Conservation (phyloP, 2,329 filamentous ascomycete genomes). For the Gyromitra esculenta region DNA sequence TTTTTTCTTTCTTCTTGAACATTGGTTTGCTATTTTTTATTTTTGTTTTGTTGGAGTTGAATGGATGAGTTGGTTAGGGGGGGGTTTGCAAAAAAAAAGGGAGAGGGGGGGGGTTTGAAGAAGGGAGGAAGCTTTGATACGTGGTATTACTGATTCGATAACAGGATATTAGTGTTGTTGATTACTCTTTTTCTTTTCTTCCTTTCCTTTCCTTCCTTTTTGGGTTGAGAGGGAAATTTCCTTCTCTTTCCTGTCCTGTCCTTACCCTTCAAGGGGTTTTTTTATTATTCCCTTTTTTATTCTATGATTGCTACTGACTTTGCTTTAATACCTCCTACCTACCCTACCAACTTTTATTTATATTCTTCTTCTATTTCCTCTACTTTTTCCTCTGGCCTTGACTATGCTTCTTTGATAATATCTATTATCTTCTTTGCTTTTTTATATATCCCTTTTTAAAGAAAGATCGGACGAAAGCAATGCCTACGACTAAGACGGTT, state of each 20-base stretch:
- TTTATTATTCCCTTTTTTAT: conserved; percentile 6
- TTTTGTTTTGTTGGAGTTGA: conserved; percentile 46
- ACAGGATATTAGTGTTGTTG: conserved; percentile 3
- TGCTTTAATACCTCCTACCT: neutral
- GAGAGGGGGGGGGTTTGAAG: neutral
- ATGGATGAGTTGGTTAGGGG: conserved; percentile 14
- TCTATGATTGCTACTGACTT: conserved; percentile 6
- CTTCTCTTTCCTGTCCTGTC: conserved; percentile 20
- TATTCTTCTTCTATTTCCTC: neutral
- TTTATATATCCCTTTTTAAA: conserved; percentile 21
- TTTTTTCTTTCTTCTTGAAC: conserved; percentile 29
- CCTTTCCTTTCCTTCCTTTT: conserved; percentile 10
- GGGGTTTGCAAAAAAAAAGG: conserved; percentile 18
- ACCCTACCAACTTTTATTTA: conserved; percentile 1
- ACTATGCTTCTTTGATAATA: conserved; percentile 6
- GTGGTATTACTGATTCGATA: neutral
- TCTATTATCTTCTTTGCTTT: conserved; percentile 3
- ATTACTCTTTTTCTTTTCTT: conserved; percentile 17
- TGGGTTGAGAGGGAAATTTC: conserved; percentile 23
- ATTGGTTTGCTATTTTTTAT: conserved; percentile 32
- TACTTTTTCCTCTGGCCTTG: neutral
- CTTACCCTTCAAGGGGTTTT: conserved; percentile 5
- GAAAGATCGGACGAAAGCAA: conserved; percentile 36
- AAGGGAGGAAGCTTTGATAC: neutral
- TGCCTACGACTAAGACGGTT: conserved; percentile 40